Evolutionary conservation across 768 basidiomycete species (phyloP).

Genomic region (Trametes sanguinea): DNA sequence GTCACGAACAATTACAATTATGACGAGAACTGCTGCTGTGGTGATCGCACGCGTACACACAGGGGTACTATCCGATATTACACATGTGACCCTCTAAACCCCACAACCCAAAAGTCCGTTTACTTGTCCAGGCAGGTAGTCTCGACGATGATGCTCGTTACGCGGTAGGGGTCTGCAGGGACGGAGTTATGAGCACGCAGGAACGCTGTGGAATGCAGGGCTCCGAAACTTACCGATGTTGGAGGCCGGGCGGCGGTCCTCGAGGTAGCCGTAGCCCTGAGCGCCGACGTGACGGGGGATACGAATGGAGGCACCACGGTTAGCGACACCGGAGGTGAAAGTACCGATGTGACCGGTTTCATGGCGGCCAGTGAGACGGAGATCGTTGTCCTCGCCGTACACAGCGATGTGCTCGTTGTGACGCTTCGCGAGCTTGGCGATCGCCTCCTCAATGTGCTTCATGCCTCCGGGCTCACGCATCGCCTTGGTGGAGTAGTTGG

Average conservation of each 20-base stretch:
- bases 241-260: constrained; percentile 96
- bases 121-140: constrained; percentile 76
- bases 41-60: constrained; percentile 8
- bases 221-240: constrained; percentile 78
- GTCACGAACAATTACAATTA: constrained; percentile 19
- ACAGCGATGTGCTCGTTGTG: constrained; percentile 97
- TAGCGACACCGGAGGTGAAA: constrained; percentile 95
- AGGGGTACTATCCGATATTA: constrained; percentile 16
- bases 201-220: constrained; percentile 6
- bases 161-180: constrained; percentile 85
- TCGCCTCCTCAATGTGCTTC: constrained; percentile 88
- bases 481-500: constrained; percentile 92
- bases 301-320: constrained; percentile 96
- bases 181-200: neutral
- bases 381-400: constrained; percentile 97
- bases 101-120: constrained; percentile 3
- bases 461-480: constrained; percentile 96
- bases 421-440: constrained; percentile 87
- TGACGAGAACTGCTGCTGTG: constrained; percentile 8
- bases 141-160: constrained; percentile 86
- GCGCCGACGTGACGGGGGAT: constrained; percentile 92
- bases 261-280: constrained; percentile 93
- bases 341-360: constrained; percentile 93
- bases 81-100: constrained; percentile 18
- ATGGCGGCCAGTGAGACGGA: constrained; percentile 93